These are phyloP conservation scores for Syzygium aqueum DNA, from an alignment of 345 rosid species.

Conservation along the genomic window DNA sequence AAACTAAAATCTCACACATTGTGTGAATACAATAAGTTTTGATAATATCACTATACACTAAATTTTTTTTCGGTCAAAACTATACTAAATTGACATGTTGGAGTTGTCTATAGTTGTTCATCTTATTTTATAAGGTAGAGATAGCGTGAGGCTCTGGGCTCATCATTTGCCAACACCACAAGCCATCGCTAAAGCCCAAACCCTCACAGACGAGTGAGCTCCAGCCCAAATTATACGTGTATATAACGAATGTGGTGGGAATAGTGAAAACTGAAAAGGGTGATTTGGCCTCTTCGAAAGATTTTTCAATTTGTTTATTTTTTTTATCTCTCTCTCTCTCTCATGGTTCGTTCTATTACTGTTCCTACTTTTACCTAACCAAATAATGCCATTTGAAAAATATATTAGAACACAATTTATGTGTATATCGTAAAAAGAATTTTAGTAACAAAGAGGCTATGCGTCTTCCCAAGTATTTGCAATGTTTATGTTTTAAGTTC, in stretches of 20 bases:
- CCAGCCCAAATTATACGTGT: background rate
- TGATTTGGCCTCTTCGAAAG: background rate
- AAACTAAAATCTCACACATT: background rate
- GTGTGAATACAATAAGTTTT: background rate
- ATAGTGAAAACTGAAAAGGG: background rate
- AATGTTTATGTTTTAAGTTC: background rate
- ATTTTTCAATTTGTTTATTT: too few species aligned
- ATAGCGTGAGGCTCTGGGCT: background rate
- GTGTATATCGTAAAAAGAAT: background rate
- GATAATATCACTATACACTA: background rate
- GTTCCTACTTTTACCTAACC: background rate
- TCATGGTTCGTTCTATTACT: background rate
- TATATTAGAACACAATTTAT: background rate
- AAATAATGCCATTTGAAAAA: background rate
- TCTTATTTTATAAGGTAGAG: background rate
- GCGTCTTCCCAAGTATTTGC: background rate
- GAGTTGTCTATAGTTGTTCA: background rate
- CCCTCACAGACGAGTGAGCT: background rate
- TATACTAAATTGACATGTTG: background rate
- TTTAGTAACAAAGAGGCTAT: background rate
- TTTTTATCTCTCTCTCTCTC: background rate
- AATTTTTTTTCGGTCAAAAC: too few species aligned
- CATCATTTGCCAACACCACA: background rate
- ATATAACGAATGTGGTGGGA: background rate
- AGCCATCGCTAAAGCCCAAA: background rate